Evolutionary conservation across 306 rosid species (phyloP), one percentile per base, ranked within the genome.

Genomic region (Fragaria ananassa): DNA sequence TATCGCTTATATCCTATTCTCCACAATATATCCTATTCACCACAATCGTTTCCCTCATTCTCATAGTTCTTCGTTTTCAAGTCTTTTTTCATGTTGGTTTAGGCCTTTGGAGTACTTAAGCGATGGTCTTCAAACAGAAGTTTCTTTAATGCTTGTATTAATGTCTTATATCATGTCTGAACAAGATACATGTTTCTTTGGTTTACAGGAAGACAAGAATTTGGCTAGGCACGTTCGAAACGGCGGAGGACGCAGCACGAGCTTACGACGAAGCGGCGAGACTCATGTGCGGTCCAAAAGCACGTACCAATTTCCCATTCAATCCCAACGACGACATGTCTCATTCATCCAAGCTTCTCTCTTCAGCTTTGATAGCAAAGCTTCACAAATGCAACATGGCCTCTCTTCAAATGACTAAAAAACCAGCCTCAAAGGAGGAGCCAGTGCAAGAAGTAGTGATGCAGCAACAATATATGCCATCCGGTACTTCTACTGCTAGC

Each of bases 261-360:
- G 97, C 96, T 13, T 92, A 92, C 49, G 97, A 92, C 75, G 96
- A 92, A 85, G 97, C 97, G 27, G 97, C 97, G 1, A 87, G 91
- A 51, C 75, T 92, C 12, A 87, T 92, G 92, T 88, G 97, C 51
- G 93, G 96, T 1, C 78, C 89, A 73, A 90, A 92, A 74, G 93
- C 93, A 6, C 86, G 91, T 0, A 90, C 93, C 62, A 92, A 92
- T 82, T 88, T 90, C 79, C 82, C 86, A 18, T 78, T 66, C 63
- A 88, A 88, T 50, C 96, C 90, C 15, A 88, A 85, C 31, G 88
- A 80, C 37, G 31, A 83, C 72, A 84, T 72, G 10, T 82, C 90
- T 2, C 83, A 83, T 6, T 85, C 96, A 8, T 83, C 91, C 7
- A 84, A 81, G 75, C 86, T 92, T 76, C 96, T 92, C 64, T 90